Evolutionary conservation across 495 filamentous ascomycete genomes (phyloP).

Genomic region (Terfezia claveryi): DNA sequence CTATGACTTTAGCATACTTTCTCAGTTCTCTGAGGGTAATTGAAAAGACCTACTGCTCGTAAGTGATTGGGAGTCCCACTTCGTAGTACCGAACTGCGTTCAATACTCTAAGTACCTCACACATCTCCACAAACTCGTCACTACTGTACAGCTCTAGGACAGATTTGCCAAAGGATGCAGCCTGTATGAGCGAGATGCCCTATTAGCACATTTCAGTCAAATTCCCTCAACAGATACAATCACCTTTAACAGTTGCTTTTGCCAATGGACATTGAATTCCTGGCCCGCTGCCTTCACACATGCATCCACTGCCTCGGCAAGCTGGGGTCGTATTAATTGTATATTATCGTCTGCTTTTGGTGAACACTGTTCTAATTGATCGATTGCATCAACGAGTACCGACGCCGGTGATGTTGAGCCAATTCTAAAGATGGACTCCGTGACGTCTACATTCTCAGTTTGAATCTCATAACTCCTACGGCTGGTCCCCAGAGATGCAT

Average conservation of each 20-base stretch:
- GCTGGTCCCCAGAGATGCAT: background rate
- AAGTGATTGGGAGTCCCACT: constrained; percentile 75
- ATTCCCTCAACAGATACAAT: too few relatives aligned
- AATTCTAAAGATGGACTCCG: constrained; percentile 68
- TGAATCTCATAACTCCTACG: constrained; percentile 1
- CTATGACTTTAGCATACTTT: constrained; percentile 1
- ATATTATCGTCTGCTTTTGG: constrained; percentile 96
- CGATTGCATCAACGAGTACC: constrained; percentile 74
- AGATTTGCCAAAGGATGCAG: constrained; percentile 90
- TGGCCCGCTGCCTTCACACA: constrained; percentile 81
- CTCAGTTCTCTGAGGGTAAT: background rate
- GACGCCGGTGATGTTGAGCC: constrained; percentile 75
- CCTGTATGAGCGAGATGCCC: constrained; percentile 15
- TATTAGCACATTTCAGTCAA: too few relatives aligned
- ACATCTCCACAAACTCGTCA: constrained; percentile 97
- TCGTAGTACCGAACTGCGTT: constrained; percentile 81
- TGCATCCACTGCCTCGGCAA: constrained; percentile 77
- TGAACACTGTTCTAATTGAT: constrained; percentile 77
- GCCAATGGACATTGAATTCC: constrained; percentile 76
- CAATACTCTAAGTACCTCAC: constrained; percentile 74
- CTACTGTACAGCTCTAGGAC: constrained; percentile 90
- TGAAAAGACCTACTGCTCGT: constrained; percentile 44
- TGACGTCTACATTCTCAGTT: constrained; percentile 32
- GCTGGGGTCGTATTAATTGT: constrained; percentile 63
- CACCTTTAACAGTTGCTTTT: constrained; percentile 68